These are phyloP conservation scores for Aspergillus tamarii DNA, from an alignment of 2,329 filamentous ascomycete genomes.

Conservation along the genomic window DNA sequence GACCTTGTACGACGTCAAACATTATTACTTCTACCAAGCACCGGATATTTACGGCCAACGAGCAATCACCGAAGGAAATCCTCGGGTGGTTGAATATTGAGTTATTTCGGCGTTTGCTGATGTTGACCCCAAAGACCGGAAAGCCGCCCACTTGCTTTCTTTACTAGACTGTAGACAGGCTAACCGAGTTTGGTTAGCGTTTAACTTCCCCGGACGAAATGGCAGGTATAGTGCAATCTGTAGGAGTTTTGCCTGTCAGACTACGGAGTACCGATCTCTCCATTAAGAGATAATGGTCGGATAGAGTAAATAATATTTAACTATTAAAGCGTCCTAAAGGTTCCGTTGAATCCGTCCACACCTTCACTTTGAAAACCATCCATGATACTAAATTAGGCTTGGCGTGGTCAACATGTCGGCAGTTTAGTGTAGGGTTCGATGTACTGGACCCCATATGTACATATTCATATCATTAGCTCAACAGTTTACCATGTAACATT, in stretches of 20 bases:
- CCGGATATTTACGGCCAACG: background rate
- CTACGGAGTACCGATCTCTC: too few species aligned
- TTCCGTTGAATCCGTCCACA: too few species aligned
- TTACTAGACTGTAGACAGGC: background rate
- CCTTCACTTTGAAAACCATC: too few species aligned
- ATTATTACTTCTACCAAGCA: background rate
- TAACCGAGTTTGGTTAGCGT: background rate
- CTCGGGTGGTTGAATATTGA: background rate
- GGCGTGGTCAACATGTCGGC: background rate
- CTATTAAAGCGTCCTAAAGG: too few species aligned
- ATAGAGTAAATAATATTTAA: too few species aligned
- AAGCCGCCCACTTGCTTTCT: background rate
- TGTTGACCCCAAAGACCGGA: background rate
- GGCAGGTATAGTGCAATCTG: too few species aligned
- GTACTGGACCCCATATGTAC: too few species aligned
- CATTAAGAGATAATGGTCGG: too few species aligned
- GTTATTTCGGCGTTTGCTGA: background rate
- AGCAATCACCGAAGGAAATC: background rate
- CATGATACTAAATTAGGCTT: background rate
- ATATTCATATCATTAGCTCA: too few species aligned
- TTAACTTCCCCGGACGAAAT: accelerated
- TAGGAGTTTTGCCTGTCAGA: too few species aligned
- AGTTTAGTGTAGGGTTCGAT: background rate
- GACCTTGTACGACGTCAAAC: background rate
- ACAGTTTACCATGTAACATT: background rate